Evolutionary conservation across 2,329 filamentous ascomycete species (phyloP).

Genomic region (Aspergillus fructus): DNA sequence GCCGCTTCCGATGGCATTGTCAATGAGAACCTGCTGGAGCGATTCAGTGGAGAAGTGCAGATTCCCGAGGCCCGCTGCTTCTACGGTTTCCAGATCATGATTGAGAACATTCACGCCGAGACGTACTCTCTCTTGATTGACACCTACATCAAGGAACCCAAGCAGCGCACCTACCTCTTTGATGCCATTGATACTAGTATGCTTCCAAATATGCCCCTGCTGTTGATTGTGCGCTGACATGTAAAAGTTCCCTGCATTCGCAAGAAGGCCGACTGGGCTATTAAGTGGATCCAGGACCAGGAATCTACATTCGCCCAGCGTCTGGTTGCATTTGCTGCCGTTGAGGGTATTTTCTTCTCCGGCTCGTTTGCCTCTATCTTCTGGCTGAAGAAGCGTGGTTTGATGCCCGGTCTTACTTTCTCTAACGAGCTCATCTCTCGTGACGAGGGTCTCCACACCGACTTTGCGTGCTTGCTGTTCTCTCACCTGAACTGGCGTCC

Average conservation of each 20-base stretch:
- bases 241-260: constrained; percentile 82
- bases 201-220: constrained; percentile 30
- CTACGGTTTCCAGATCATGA: constrained; percentile 99
- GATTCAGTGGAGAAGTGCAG: constrained; percentile 96
- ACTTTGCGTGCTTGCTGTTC: constrained; percentile 97
- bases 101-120: constrained; percentile 99
- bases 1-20: constrained; percentile 98
- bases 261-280: constrained; percentile 98
- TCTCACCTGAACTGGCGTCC: constrained; percentile 95
- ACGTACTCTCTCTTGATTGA: constrained; percentile 99
- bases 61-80: constrained; percentile 98
- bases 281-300: constrained; percentile 91
- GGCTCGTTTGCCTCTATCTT: constrained; percentile 99
- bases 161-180: constrained; percentile 91
- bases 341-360: constrained; percentile 99
- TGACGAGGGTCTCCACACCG: constrained; percentile 98
- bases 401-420: constrained; percentile 98
- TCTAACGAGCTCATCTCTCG: constrained; percentile 99
- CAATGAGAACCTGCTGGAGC: constrained; percentile 98
- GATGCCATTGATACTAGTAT: constrained; percentile 97
- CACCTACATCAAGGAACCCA: constrained; percentile 97
- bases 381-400: constrained; percentile 99
- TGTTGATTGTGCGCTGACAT: constrained; percentile 27
- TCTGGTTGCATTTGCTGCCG: constrained; percentile 92
- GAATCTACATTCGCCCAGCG: constrained; percentile 93